Percentiles rank a stretch among this genome's conserved stretches.
phyloP scores from a whole-genome alignment of 2,329 filamentous ascomycete species.

The Fusarium sacchari region DNA sequence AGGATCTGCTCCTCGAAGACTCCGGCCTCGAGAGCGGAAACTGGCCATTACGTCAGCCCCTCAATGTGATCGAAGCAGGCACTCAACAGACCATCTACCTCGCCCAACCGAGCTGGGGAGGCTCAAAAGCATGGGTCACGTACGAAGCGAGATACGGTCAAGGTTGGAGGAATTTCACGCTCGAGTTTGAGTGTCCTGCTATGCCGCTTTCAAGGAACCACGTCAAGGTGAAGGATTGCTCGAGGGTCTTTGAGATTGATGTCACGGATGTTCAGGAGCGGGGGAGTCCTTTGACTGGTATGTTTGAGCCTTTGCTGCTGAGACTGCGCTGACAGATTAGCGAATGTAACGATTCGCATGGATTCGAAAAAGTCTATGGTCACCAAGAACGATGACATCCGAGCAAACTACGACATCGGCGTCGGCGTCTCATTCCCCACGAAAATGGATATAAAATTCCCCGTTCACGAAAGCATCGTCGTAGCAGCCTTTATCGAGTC shows the following conservation, averaged over 20 bases:
- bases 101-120: conserved; percentile 17
- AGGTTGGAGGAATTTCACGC: conserved; percentile 23
- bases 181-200: conserved; percentile 27
- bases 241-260: conserved; percentile 8
- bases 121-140: conserved; percentile 22
- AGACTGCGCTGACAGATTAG: neutral
- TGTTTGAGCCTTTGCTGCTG: fast-evolving
- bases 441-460: conserved; percentile 18
- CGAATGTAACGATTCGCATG: conserved; percentile 19
- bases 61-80: conserved; percentile 21
- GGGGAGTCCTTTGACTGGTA: conserved; percentile 17
- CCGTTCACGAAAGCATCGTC: conserved; percentile 24
- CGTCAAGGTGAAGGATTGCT: conserved; percentile 7
- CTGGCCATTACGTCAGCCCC: conserved; percentile 28
- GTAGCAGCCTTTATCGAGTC: conserved; percentile 24
- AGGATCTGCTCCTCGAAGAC: conserved; percentile 27
- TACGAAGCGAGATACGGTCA: conserved; percentile 11
- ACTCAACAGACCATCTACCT: conserved; percentile 22
- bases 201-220: conserved; percentile 16
- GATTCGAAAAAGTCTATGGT: neutral
- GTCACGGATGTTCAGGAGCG: conserved; percentile 16
- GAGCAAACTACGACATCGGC: conserved; percentile 19
- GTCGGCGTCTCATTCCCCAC: conserved; percentile 15
- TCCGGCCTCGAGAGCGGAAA: conserved; percentile 16
- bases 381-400: neutral